Conservation (phyloP, 2,329 filamentous ascomycete genomes). For the Penicillium sp. region DNA sequence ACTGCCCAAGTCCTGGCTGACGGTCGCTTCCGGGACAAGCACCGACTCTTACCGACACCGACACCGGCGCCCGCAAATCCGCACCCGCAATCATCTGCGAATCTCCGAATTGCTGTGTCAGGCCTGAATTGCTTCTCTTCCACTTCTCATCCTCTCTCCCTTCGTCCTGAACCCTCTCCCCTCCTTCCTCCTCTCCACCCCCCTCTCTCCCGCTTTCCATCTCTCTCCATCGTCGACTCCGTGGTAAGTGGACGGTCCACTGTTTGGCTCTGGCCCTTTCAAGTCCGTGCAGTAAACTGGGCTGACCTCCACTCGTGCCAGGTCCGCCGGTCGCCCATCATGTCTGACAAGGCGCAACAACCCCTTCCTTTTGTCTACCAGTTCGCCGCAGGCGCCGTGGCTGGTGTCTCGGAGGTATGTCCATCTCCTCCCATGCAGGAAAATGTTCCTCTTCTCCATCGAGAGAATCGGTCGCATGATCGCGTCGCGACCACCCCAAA, state of each 20-base stretch:
- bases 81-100: conserved; percentile 1
- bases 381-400: conserved; percentile 92
- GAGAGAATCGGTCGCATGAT: not conserved
- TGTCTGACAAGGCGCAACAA: conserved; percentile 58
- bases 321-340: conserved; percentile 37
- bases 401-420: conserved; percentile 92
- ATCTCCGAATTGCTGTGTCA: conserved; percentile 2
- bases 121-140: conserved; percentile 1
- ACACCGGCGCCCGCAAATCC: conserved; percentile 8
- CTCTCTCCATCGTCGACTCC: conserved; percentile 3
- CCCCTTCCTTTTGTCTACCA: conserved; percentile 90
- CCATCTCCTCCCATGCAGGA: not conserved
- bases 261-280: not conserved
- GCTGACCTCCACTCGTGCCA: conserved; percentile 4
- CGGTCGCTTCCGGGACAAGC: conserved; percentile 6
- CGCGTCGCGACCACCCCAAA: not conserved
- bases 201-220: conserved; percentile 5
- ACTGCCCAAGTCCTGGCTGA: not conserved
- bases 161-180: not conserved
- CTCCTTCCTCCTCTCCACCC: conserved; percentile 8
- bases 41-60: conserved; percentile 22
- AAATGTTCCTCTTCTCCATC: not conserved
- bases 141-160: not conserved
- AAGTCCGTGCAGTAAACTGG: not conserved
- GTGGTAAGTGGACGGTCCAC: conserved; percentile 4